Evolutionary conservation across 352 stramenopile species (phyloP).

Genomic region (Phytophthora rubi): DNA sequence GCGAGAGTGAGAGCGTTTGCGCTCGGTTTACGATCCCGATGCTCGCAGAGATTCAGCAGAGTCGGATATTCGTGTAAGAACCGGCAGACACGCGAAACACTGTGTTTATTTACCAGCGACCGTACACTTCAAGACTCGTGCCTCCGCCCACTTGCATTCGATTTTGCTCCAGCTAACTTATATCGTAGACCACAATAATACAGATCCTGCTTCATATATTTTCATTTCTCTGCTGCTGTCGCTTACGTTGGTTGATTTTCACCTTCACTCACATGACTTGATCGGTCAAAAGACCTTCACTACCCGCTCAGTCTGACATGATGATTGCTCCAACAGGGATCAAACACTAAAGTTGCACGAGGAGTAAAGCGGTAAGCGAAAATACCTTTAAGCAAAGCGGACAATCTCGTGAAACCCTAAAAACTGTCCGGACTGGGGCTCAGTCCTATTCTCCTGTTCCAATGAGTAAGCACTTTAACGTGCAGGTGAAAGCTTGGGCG

Average conservation of each 20-base stretch:
- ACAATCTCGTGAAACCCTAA: no score
- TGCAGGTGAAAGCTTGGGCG: not conserved
- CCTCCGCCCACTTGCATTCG: conserved; percentile 2
- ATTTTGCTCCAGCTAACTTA: conserved; percentile 34
- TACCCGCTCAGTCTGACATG: not conserved
- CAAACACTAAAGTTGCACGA: not conserved
- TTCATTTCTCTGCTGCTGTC: no score
- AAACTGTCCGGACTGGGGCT: no score
- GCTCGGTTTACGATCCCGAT: conserved; percentile 59
- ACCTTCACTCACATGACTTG: conserved; percentile 20
- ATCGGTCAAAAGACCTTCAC: conserved; percentile 23
- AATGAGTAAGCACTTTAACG: not conserved
- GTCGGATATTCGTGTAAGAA: conserved; percentile 60
- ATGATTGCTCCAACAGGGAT: conserved; percentile 8
- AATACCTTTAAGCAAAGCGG: not conserved
- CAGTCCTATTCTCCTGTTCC: not conserved
- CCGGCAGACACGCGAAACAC: conserved; percentile 3
- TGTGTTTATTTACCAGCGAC: conserved; percentile 17
- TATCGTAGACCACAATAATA: conserved; percentile 17
- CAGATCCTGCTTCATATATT: conserved; percentile 1
- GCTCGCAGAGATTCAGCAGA: conserved; percentile 64
- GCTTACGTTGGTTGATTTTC: conserved; percentile 4
- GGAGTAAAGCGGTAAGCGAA: not conserved
- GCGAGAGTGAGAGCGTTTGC: conserved; percentile 32
- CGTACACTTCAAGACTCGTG: conserved; percentile 21